Conservation (phyloP, 805 yeast genomes). For the Debaryomyces tyrocola region DNA sequence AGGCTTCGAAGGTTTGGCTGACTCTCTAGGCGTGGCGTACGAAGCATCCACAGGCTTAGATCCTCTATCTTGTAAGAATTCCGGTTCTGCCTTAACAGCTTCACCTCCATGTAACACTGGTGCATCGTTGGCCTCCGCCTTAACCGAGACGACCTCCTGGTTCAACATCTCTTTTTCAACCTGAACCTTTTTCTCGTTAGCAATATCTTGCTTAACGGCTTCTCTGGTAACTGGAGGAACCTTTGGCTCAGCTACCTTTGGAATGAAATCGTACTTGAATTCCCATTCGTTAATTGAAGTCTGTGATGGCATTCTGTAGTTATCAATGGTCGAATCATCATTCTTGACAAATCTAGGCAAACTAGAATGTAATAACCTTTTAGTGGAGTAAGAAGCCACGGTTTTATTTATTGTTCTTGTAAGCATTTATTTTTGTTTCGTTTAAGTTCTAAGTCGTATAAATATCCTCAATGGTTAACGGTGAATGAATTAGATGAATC, state of each 20-base stretch:
- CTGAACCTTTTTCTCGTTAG: conserved; percentile 38
- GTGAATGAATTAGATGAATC: too few relatives aligned
- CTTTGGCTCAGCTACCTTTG: conserved; percentile 40
- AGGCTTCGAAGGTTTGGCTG: conserved; percentile 22
- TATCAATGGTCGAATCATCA: conserved; percentile 59
- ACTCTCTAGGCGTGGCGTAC: conserved; percentile 2
- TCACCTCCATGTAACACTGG: conserved; percentile 45
- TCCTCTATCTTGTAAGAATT: conserved; percentile 38
- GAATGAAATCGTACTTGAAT: conserved; percentile 47
- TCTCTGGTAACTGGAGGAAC: conserved; percentile 48
- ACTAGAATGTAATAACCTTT: not conserved
- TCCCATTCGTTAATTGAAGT: conserved; percentile 50
- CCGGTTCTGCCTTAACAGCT: conserved; percentile 36
- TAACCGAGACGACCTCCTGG: conserved; percentile 36
- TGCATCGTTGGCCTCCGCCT: conserved; percentile 46
- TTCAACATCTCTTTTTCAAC: conserved; percentile 38
- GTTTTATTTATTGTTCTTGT: not conserved
- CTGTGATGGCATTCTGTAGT: conserved; percentile 50
- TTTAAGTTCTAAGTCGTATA: too few relatives aligned
- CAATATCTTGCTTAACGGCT: conserved; percentile 49
- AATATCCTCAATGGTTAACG: too few relatives aligned
- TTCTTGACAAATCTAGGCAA: conserved; percentile 44
- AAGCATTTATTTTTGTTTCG: not conserved
- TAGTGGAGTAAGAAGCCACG: not conserved
- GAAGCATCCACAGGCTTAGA: conserved; percentile 35